phyloP scores from a whole-genome alignment of 495 filamentous ascomycete genomes.

The Penicillium paxilli region DNA sequence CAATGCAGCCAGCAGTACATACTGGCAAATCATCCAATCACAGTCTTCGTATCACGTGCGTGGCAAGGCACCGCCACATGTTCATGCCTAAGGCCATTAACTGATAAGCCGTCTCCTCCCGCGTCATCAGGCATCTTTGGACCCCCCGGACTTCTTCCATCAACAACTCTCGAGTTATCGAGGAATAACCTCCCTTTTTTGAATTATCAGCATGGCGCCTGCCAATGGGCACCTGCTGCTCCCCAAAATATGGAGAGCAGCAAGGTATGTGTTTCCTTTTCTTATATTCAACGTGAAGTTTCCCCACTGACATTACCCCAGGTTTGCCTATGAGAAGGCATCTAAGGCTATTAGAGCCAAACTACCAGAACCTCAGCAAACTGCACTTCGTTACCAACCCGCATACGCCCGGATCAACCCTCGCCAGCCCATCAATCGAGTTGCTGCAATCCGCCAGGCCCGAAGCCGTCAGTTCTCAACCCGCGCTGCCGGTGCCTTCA shows the following conservation, averaged over 20 bases:
- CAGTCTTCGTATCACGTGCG: constrained; percentile 22
- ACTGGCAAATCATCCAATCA: neutral
- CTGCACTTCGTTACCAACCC: constrained; percentile 47
- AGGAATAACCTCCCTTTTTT: constrained; percentile 11
- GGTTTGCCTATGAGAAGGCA: constrained; percentile 66
- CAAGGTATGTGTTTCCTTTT: constrained; percentile 48
- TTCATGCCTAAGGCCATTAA: constrained; percentile 4
- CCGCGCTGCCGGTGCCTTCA: constrained; percentile 62
- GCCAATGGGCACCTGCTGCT: constrained; percentile 69
- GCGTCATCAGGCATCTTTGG: constrained; percentile 40
- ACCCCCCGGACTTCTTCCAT: constrained; percentile 11
- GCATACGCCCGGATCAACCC: constrained; percentile 53
- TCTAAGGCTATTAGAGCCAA: constrained; percentile 62
- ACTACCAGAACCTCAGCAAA: constrained; percentile 52
- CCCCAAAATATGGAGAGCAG: constrained; percentile 65
- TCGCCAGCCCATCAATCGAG: constrained; percentile 70
- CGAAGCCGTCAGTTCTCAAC: constrained; percentile 76
- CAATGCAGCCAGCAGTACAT: neutral
- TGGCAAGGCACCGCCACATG: constrained; percentile 36
- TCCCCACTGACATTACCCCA: constrained; percentile 28
- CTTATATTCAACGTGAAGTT: neutral
- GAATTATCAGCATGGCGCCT: constrained; percentile 59
- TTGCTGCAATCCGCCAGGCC: constrained; percentile 69
- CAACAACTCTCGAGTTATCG: constrained; percentile 20
- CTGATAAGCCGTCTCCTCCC: constrained; percentile 23